Evolutionary conservation across 768 basidiomycete species (phyloP), one percentile per base, ranked within the genome.

Genomic region (Boletus rubroflammeus): DNA sequence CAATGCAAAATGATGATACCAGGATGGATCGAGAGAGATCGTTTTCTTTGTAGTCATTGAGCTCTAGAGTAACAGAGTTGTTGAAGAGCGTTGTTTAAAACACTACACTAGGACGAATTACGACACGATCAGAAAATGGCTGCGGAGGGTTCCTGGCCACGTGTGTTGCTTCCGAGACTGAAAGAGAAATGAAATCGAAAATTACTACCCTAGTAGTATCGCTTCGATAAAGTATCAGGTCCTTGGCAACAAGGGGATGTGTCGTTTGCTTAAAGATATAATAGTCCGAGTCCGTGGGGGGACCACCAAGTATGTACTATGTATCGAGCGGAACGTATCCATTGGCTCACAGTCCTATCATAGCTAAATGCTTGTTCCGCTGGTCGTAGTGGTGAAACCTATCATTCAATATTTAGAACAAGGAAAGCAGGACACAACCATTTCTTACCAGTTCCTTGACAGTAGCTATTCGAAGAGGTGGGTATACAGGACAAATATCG

Each of bases 401-500:
- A 36, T 44, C 2, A 40, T 35, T 25, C 7, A 10, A 34, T 28
- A 32, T 45, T 60, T 25, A 66, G 54, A 21, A 47, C 38, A 44
- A 17, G 15, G 11, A 42, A 19, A 23, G 10, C 2, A 39, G 3
- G 11, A 11, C 32, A 34, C 21, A 23, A 13, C 14, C 11, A 6
- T 50, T 46, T 45, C 62, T 55, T 31, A 73, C 70, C 76, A 28
- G 68, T 79, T 72, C 77, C 78, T 67, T 76, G 65, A 63, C 89
- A 92, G 54, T 85, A 72, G 62, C 86, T 82, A 57, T 90, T 92
- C 1, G 80, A 72, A 32, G 76, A 69, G 7, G 86, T 88, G 1
- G 94, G 95, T 68, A 95, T 83, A 62, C 95, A 97, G 2, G 91
- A 93, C 5, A 97, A 73, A 69, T 91, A 97, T 47, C 91, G 83